Evolutionary conservation across 176 grass and related monocot species (phyloP).

Genomic region (Chrysopogon serrulatus): DNA sequence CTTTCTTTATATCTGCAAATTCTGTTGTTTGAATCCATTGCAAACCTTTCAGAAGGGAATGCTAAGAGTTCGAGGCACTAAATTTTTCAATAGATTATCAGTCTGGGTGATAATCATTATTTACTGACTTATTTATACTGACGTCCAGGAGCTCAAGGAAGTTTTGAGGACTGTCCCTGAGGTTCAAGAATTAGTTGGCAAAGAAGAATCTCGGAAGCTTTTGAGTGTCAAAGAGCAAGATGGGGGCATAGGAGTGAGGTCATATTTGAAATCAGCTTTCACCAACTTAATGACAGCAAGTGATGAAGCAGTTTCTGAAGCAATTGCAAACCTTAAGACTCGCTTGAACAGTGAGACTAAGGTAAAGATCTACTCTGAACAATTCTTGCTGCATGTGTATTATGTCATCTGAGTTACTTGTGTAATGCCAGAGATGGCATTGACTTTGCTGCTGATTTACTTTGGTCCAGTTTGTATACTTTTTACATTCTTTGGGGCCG

Average conservation of each 20-base stretch:
- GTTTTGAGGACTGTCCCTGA: constrained; percentile 77
- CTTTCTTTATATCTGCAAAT: background rate
- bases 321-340: constrained; percentile 54
- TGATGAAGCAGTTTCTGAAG: constrained; percentile 52
- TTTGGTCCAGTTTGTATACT: background rate
- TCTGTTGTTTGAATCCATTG: background rate
- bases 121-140: constrained; percentile 15
- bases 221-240: constrained; percentile 46
- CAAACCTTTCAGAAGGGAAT: background rate
- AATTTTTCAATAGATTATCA: background rate
- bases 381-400: background rate
- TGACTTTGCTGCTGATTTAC: background rate
- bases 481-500: background rate
- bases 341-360: constrained; percentile 64
- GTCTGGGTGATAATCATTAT: background rate
- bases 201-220: constrained; percentile 43
- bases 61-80: background rate
- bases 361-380: constrained; percentile 28
- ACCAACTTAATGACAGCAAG: constrained; percentile 68
- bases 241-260: constrained; percentile 38
- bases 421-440: background rate
- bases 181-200: constrained; percentile 56
- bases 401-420: background rate
- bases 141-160: constrained; percentile 71
- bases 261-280: constrained; percentile 67